These are phyloP conservation scores for Phytophthora europaea DNA, from an alignment of 352 stramenopile genomes.

Conservation along the genomic window DNA sequence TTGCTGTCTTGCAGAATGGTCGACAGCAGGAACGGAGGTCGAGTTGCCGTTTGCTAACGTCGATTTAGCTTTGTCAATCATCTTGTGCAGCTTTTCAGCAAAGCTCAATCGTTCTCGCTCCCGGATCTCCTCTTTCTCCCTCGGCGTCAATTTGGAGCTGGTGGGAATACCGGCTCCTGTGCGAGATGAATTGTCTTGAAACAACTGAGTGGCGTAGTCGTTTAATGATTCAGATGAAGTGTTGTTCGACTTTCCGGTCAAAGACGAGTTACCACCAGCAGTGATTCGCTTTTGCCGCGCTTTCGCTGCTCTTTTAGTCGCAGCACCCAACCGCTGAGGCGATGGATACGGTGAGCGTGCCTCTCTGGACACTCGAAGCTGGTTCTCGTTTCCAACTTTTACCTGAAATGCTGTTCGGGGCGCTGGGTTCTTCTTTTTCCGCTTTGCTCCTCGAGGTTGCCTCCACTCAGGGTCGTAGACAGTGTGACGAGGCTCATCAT, in stretches of 20 bases:
- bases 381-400: conserved; percentile 51
- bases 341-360: conserved; percentile 38
- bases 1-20: conserved; percentile 7
- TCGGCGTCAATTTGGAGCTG: conserved; percentile 29
- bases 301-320: conserved; percentile 41
- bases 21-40: conserved; percentile 6
- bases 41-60: conserved; percentile 53
- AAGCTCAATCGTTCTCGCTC: conserved; percentile 81
- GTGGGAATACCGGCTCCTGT: conserved; percentile 4
- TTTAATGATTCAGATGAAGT: conserved; percentile 68
- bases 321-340: conserved; percentile 35
- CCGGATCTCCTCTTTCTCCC: conserved; percentile 50
- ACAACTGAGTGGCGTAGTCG: conserved; percentile 75
- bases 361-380: conserved; percentile 51
- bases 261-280: conserved; percentile 4
- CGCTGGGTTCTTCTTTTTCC: conserved; percentile 45
- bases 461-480: conserved; percentile 15
- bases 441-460: conserved; percentile 29
- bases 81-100: conserved; percentile 88
- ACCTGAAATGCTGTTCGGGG: conserved; percentile 46
- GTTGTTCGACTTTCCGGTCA: conserved; percentile 21
- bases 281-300: conserved; percentile 35
- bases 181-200: conserved; percentile 50
- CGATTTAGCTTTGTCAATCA: conserved; percentile 89
- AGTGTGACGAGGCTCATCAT: conserved; percentile 17